Percentiles rank a stretch among this genome's conserved stretches.
Conservation (phyloP, 2,329 filamentous ascomycete genomes). For the Torrubiella hemipterigena region DNA sequence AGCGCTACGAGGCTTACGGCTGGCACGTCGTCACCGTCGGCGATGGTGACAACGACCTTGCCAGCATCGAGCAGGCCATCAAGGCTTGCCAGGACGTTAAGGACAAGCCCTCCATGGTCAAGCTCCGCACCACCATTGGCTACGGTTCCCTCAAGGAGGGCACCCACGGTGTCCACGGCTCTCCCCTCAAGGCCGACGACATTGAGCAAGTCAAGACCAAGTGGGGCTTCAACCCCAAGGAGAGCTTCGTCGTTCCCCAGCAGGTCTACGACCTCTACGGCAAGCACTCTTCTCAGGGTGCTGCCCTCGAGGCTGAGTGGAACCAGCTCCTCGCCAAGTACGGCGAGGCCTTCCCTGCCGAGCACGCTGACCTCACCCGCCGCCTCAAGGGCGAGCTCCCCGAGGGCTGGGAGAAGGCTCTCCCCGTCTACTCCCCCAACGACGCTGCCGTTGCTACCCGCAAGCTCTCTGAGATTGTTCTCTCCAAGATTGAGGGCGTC, state of each 20-base stretch:
- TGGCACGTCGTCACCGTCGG: constrained; percentile 83
- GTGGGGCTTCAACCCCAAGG: constrained; percentile 91
- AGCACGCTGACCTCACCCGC: constrained; percentile 71
- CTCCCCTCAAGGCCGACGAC: constrained; percentile 89
- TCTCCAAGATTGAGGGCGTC: constrained; percentile 71
- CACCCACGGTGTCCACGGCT: constrained; percentile 91
- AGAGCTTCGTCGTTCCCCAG: constrained; percentile 88
- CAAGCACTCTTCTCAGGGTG: constrained; percentile 76
- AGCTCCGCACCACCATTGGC: constrained; percentile 94
- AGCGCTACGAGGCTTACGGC: constrained; percentile 93
- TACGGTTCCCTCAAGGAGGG: constrained; percentile 89
- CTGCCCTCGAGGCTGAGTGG: constrained; percentile 88
- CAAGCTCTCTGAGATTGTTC: constrained; percentile 91
- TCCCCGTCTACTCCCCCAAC: constrained; percentile 79
- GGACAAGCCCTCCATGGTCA: constrained; percentile 95
- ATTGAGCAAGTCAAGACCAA: constrained; percentile 86
- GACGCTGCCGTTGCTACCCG: constrained; percentile 82
- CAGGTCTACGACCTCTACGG: constrained; percentile 85
- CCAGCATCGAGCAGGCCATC: constrained; percentile 79
- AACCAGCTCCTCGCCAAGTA: constrained; percentile 89
- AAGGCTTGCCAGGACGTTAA: constrained; percentile 74
- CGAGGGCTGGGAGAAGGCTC: constrained; percentile 88
- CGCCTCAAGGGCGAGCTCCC: constrained; percentile 75
- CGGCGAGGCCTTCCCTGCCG: constrained; percentile 59
- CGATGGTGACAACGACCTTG: constrained; percentile 82